phyloP scores from a whole-genome alignment of 371 early-diverging fungal genomes.

The Mucor lusitanicus region DNA sequence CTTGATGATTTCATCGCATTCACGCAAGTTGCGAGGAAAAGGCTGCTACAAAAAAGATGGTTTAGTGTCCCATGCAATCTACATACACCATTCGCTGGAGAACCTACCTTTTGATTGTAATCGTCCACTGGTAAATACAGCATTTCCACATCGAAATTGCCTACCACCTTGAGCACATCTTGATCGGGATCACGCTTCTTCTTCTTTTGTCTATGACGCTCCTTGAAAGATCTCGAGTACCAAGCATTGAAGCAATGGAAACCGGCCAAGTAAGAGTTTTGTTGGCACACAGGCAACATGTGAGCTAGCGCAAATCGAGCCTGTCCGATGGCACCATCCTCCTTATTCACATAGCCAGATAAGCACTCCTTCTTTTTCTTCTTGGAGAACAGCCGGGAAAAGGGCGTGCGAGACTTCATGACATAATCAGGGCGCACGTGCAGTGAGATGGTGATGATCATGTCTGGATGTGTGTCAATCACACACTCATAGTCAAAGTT shows the following conservation, averaged over 20 bases:
- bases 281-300: slow-evolving; percentile 44
- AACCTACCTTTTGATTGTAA: slow-evolving; percentile 20
- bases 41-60: not conserved
- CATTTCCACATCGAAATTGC: slow-evolving; percentile 41
- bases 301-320: slow-evolving; percentile 42
- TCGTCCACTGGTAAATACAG: slow-evolving; percentile 32
- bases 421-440: slow-evolving; percentile 44
- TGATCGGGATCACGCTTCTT: slow-evolving; percentile 15
- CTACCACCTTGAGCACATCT: slow-evolving; percentile 37
- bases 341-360: slow-evolving; percentile 42
- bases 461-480: slow-evolving; percentile 36
- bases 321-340: slow-evolving; percentile 50
- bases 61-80: not conserved
- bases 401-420: slow-evolving; percentile 34
- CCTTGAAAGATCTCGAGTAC: slow-evolving; percentile 33
- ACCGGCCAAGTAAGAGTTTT: slow-evolving; percentile 35
- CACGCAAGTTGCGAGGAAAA: slow-evolving; percentile 20
- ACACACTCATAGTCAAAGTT: slow-evolving; percentile 41
- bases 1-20: slow-evolving; percentile 10
- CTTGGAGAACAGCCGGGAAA: slow-evolving; percentile 35
- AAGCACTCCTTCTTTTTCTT: slow-evolving; percentile 34
- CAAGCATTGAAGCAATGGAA: slow-evolving; percentile 55
- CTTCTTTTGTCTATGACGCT: slow-evolving; percentile 27
- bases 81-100: not conserved
- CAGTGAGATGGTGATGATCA: slow-evolving; percentile 38